Evolutionary conservation across 2,329 filamentous ascomycete species (phyloP), one percentile per base, ranked within the genome.

Genomic region (Calonectria henricotiae): DNA sequence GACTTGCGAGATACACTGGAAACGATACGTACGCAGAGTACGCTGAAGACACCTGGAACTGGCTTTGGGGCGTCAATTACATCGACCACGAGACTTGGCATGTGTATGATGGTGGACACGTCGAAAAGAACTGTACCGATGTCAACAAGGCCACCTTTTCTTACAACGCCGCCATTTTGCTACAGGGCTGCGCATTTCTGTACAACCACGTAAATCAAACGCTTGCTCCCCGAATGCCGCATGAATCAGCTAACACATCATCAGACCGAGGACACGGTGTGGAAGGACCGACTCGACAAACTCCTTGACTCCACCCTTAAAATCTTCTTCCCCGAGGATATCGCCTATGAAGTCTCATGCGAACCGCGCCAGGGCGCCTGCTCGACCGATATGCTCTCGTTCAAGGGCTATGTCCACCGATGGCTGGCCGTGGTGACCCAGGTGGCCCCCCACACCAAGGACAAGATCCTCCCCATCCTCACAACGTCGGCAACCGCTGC

Each of bases 331-430:
- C 84, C 85, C 49, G 81, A 89, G 15, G 86, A 86, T 47, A 85
- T 92, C 73, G 90, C 93, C 74, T 89, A 84, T 66, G 93, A 96
- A 80, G 82, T 89, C 3, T 85, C 90, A 11, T 96, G 93, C 82
- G 92, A 94, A 74, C 76, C 79, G 37, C 76, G 79, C 30, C 83
- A 86, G 3, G 82, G 78, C 25, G 87, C 83, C 23, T 96, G 94
- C 84, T 91, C 91, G 68, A 86, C 88, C 61, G 94, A 96, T 76
- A 93, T 94, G 85, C 82, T 89, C 70, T 89, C 89, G 1, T 95
- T 92, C 87, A 94, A 94, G 81, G 92, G 91, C 46, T 91, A 91
- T 68, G 84, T 93, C 20, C 86, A 90, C 74, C 88, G 90, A 49
- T 93, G 91, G 90, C 83, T 94, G 74, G 86, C 89, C 4, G 85